Evolutionary conservation across 306 rosid genomes (phyloP), one percentile per base, ranked within the genome.

Genomic region (Cicer yamashitae): DNA sequence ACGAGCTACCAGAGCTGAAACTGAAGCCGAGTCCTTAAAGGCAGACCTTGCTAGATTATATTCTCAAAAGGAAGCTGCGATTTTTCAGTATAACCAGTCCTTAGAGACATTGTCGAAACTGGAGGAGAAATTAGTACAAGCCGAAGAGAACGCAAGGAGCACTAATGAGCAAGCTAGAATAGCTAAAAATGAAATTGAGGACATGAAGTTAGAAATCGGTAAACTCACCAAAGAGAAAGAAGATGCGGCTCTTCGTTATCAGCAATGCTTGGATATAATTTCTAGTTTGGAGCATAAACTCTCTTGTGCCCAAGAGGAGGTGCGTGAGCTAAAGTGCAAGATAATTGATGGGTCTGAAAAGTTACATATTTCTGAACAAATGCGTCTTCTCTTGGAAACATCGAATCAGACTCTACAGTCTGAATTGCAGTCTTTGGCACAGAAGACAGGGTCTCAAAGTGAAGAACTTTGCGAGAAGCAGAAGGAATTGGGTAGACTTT

Each of bases 401-500:
- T 86, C 93, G 39, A 94, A 94, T 81, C 85, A 89, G 68, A 76
- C 84, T 79, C 82, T 92, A 64, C 96, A 88, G 71, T 89, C 86
- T 3, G 97, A 94, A 87, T 71, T 94, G 82, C 88, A 92, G 41
- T 82, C 92, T 62, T 83, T 86, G 77, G 82, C 82, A 72, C 90
- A 84, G 81, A 90, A 89, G 83, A 82, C 86, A 87, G 96, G 88
- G 38, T 84, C 89, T 78, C 97, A 90, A 81, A 83, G 77, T 87
- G 93, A 83, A 73, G 99, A 90, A 76, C 89, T 92, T 50, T 77
- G 75, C 3, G 98, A 96, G 88, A 96, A 89, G 89, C 96, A 96
- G 83, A 88, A 84, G 76, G 99, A 96, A 76, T 75, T 96, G 77
- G 90, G 94, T 70, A 88, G 94, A 80, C 92, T 96, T 41, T 92